Conservation (phyloP, 768 basidiomycete genomes). For the Termitomyces sp. region DNA sequence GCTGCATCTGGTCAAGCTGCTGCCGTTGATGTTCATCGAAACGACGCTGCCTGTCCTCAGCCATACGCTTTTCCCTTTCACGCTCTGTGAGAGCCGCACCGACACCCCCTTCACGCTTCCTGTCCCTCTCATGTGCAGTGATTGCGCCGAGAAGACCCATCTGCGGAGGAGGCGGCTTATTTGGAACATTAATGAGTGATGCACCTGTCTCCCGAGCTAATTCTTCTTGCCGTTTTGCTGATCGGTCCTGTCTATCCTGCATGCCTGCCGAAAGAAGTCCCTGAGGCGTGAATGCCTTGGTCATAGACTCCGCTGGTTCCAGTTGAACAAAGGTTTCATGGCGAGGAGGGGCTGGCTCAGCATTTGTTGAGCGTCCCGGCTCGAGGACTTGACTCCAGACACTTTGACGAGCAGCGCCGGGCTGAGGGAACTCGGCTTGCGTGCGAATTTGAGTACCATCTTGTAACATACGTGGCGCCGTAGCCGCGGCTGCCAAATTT, state of each 20-base stretch:
- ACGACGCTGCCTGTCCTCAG: constrained; percentile 89
- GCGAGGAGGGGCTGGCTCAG: constrained; percentile 24
- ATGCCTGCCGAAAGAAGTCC: constrained; percentile 92
- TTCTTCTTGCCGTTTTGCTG: constrained; percentile 93
- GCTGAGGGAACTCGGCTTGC: constrained; percentile 50
- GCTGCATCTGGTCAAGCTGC: constrained; percentile 87
- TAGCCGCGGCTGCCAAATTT: constrained; percentile 29
- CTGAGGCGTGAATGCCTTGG: constrained; percentile 92
- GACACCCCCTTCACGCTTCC: constrained; percentile 91
- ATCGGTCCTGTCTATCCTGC: constrained; percentile 93
- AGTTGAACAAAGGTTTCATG: constrained; percentile 70
- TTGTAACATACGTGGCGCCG: constrained; percentile 40
- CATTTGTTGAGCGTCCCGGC: constrained; percentile 42
- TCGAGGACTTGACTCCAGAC: constrained; percentile 92
- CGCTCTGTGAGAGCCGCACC: constrained; percentile 93
- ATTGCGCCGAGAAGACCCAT: constrained; percentile 95
- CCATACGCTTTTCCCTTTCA: constrained; percentile 86
- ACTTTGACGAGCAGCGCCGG: constrained; percentile 53
- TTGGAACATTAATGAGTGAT: constrained; percentile 92
- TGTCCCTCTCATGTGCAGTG: constrained; percentile 89
- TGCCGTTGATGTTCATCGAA: constrained; percentile 87
- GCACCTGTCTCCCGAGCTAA: constrained; percentile 87
- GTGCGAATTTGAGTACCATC: constrained; percentile 49
- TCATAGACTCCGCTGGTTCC: constrained; percentile 70
- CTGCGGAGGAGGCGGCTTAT: constrained; percentile 92